A percentile compares a stretch with the other conserved stretches of the same genome.
Conservation (phyloP, 345 rosid genomes). For the Geranium brycei region DNA sequence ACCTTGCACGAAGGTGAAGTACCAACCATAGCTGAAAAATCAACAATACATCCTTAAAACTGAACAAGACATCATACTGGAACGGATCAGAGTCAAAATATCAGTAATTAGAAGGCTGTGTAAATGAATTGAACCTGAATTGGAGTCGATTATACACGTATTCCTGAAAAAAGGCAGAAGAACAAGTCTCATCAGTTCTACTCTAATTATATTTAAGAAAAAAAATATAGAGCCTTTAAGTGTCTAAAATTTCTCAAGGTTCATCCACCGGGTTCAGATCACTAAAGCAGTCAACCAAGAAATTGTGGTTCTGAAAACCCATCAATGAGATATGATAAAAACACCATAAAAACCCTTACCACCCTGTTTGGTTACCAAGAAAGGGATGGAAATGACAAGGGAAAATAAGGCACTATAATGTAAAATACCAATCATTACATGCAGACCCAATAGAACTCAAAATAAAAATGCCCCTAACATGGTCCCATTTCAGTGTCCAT, state of each 20-base stretch:
- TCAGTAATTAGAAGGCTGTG: background rate
- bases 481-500: background rate
- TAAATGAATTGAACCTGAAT: constrained; percentile 40
- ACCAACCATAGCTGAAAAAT: constrained; percentile 91
- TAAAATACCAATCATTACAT: background rate
- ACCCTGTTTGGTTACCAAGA: background rate
- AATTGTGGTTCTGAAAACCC: background rate
- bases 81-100: background rate
- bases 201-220: too few relatives aligned
- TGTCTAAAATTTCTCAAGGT: too few relatives aligned
- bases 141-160: constrained; percentile 86
- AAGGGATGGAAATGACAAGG: background rate
- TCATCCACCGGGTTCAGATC: background rate
- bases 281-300: background rate
- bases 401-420: background rate
- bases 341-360: background rate
- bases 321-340: background rate
- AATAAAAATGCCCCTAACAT: too few relatives aligned
- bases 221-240: too few relatives aligned
- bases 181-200: background rate
- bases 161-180: constrained; percentile 38
- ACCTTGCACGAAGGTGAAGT: constrained; percentile 96
- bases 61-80: background rate
- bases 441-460: background rate
- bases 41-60: background rate